phyloP scores from a whole-genome alignment of 2,329 filamentous ascomycete genomes.

The Fusarium sp. region DNA sequence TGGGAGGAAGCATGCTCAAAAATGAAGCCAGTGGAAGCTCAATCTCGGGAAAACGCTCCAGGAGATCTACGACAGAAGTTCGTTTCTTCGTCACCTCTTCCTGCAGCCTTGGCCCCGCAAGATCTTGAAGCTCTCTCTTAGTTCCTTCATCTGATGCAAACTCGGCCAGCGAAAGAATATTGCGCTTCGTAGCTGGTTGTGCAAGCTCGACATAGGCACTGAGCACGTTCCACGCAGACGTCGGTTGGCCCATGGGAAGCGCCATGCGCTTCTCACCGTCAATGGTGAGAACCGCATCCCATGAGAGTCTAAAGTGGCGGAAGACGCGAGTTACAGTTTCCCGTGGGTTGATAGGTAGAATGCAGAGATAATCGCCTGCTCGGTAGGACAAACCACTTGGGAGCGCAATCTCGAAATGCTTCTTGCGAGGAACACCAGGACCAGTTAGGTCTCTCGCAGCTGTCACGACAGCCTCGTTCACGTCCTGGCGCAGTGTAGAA shows the following conservation, averaged over 20 bases:
- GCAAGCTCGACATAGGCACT: slow-evolving; percentile 80
- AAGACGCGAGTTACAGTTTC: slow-evolving; percentile 74
- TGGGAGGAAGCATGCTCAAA: slow-evolving; percentile 80
- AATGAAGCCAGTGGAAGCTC: slow-evolving; percentile 76
- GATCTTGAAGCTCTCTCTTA: slow-evolving; percentile 62
- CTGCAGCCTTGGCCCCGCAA: slow-evolving; percentile 64
- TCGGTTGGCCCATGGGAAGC: slow-evolving; percentile 68
- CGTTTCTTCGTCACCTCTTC: slow-evolving; percentile 68
- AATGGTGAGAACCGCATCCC: slow-evolving; percentile 77
- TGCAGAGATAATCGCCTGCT: slow-evolving; percentile 81
- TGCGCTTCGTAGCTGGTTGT: slow-evolving; percentile 78
- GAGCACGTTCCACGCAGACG: slow-evolving; percentile 75
- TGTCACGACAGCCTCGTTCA: not conserved
- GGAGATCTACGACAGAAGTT: slow-evolving; percentile 76
- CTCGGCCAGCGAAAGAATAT: slow-evolving; percentile 52
- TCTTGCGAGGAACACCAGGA: slow-evolving; percentile 61
- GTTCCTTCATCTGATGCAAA: slow-evolving; percentile 63
- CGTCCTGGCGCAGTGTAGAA: no score
- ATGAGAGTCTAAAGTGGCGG: slow-evolving; percentile 75
- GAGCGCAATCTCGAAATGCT: slow-evolving; percentile 76
- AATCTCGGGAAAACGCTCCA: slow-evolving; percentile 73
- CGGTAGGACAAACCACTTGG: slow-evolving; percentile 76
- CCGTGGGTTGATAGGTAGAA: slow-evolving; percentile 79
- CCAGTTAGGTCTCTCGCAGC: slow-evolving; percentile 33
- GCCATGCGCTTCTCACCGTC: slow-evolving; percentile 63